Evolutionary conservation across 495 filamentous ascomycete genomes (phyloP), one percentile per base, ranked within the genome.

Genomic region (Thozetella sp.): DNA sequence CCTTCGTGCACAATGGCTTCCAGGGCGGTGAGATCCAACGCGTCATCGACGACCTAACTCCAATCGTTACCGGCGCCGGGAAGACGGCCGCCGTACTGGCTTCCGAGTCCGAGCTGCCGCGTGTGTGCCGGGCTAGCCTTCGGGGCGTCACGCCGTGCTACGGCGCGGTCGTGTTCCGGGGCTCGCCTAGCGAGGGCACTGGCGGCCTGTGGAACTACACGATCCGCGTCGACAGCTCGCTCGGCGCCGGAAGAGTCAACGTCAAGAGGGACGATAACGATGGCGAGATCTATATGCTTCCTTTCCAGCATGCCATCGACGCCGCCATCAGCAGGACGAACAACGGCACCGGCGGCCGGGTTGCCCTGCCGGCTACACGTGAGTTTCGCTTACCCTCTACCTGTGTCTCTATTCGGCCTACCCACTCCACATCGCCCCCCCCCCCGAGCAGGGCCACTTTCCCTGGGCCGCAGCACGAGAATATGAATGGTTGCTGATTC

Each of bases 151-250:
- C 88, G 2, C 70, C 66, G 2, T 97, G 92, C 69, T 93, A 87
- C 65, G 90, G 84, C 12, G 93, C 90, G 1, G 88, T 88, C 6
- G 83, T 89, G 22, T 96, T 97, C 69, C 71, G 83, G 54, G 87
- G 84, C 4, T 92, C 89, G 11, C 91, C 90, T 2, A 78, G 64
- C 2, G 89, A 93, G 74, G 90, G 90, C 9, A 63, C 69, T 0
- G 82, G 78, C 25, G 83, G 80, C 0, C 61, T 80, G n/a, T 96
- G 93, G 93, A 94, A 94, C 69, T 97, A 96, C 63, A 93, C 89
- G 1, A 76, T 97, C 19, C 78, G 91, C 56, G 84, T 85, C 2
- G 93, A 97, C 67, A 84, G 85, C 2, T 76, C 82, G 0, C 72
- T 93, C 55, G 83, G 83, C 0, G 54, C 54, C 9, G 72, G 72